Evolutionary conservation across 192 early-diverging fungal species (phyloP), one percentile per base, ranked within the genome.

Genomic region (Piromyces sp.): DNA sequence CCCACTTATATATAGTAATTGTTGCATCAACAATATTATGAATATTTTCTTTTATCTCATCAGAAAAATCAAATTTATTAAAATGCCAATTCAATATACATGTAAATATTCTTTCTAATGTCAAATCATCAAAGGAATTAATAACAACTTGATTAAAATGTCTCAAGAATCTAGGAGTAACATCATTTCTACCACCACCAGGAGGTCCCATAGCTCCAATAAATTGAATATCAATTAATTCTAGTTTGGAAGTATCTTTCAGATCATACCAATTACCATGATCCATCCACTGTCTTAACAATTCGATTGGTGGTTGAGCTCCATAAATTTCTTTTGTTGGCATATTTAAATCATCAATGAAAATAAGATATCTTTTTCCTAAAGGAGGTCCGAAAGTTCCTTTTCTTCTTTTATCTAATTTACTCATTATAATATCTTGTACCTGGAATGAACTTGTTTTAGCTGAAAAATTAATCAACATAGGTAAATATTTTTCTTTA

Each of bases 221-320:
- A 90, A 82, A 30, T 83, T 86, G 79, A 81, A 87, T 30, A 88
- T 82, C 80, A 36, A 91, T 88, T 19, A 91, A 79, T 30, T 90
- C 89, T 16, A 91, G 37, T 29, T 81, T 82, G 15, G 89, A 88
- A 0, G 90, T 90, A 82, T 91, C 90, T 81, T 91, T 91, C 42
- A 87, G 86, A 81, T 91, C 90, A 81, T 91, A 91, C 90, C 90
- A 91, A 83, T 91, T 91, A 16, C 89, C 89, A 83, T 91, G 90
- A 81, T 91, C 90, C 29, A 85, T 84, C 86, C 88, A 91, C 78
- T 91, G 90, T 26, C 90, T 79, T 79, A 91, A 88, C 58, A 91
- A 82, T 81, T 91, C 90, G 79, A 91, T 90, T 29, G 90, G 89
- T 2, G 90, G 90, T 80, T 91, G 90, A 3, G 90, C 90, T 17